A percentile compares a stretch with the other conserved stretches of the same genome.
phyloP scores from a whole-genome alignment of 73 alveolate species.

The Blepharisma stoltei region DNA sequence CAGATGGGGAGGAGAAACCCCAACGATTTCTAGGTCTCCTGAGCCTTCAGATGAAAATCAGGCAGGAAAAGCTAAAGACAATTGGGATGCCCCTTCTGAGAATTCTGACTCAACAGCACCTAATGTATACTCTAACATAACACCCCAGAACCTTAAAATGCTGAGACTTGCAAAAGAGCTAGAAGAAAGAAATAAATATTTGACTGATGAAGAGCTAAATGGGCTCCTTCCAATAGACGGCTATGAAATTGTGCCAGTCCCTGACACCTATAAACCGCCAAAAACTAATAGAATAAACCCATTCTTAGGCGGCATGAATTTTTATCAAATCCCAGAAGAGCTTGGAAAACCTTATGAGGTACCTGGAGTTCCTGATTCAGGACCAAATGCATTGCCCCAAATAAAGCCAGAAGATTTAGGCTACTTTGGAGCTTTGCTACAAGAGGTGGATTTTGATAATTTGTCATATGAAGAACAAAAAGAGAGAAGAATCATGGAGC shows the following conservation, averaged over 20 bases:
- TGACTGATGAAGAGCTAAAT: slow-evolving; percentile 94
- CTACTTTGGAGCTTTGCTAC: slow-evolving; percentile 71
- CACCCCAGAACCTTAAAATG: slow-evolving; percentile 46
- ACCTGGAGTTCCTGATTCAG: slow-evolving; percentile 54
- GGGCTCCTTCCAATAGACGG: slow-evolving; percentile 87
- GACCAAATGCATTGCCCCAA: slow-evolving; percentile 58
- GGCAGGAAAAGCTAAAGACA: neutral
- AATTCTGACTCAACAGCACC: neutral
- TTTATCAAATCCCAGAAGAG: slow-evolving; percentile 36
- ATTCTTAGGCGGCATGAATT: slow-evolving; percentile 29
- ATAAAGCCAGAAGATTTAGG: slow-evolving; percentile 86
- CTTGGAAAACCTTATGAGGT: slow-evolving; percentile 61
- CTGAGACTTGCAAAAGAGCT: slow-evolving; percentile 78
- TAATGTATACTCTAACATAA: slow-evolving; percentile 28
- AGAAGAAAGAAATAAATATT: slow-evolving; percentile 90
- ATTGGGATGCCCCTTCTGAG: slow-evolving; percentile 9
- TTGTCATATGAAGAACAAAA: slow-evolving; percentile 87
- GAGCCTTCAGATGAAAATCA: too few species aligned
- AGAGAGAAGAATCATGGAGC: slow-evolving; percentile 87
- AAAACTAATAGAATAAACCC: slow-evolving; percentile 54
- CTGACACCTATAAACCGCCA: slow-evolving; percentile 63
- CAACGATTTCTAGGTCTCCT: too few species aligned
- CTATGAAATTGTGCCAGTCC: slow-evolving; percentile 79
- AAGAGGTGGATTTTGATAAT: slow-evolving; percentile 83
- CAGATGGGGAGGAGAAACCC: too few species aligned